Percentiles rank a stretch among this genome's conserved stretches.
These are phyloP conservation scores for Tritrichomonas foetus DNA, from an alignment of 208 protist genomes.

Conservation along the genomic window DNA sequence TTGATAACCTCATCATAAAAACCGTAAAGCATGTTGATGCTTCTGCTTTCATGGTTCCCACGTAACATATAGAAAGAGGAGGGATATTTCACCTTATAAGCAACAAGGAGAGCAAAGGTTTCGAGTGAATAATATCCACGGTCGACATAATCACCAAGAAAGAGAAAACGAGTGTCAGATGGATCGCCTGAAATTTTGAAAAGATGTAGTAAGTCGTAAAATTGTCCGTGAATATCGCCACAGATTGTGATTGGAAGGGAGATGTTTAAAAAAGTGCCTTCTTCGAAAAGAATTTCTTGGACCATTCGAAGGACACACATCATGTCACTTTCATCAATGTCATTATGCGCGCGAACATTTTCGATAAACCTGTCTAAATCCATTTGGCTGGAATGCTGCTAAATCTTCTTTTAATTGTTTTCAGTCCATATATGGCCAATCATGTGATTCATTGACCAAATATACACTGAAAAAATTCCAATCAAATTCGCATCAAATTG, in stretches of 20 bases:
- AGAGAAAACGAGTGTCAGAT: conserved; percentile 46
- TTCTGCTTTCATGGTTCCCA: conserved; percentile 82
- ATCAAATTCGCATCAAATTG: too few species aligned
- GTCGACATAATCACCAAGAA: conserved; percentile 57
- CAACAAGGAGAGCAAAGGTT: conserved; percentile 46
- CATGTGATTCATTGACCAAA: too few species aligned
- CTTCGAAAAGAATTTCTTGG: not conserved
- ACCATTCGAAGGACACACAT: not conserved
- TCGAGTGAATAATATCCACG: conserved; percentile 51
- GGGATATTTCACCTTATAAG: conserved; percentile 63
- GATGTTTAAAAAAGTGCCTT: conserved; percentile 27
- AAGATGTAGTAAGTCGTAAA: conserved; percentile 51
- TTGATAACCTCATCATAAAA: conserved; percentile 89
- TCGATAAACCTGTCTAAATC: not conserved
- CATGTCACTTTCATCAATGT: not conserved
- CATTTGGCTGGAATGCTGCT: too few species aligned
- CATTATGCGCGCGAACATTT: not conserved
- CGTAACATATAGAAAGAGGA: conserved; percentile 79
- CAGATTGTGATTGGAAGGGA: conserved; percentile 43
- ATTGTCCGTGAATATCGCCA: conserved; percentile 57
- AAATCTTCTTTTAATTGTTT: too few species aligned
- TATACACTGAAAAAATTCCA: too few species aligned
- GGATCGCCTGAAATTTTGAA: conserved; percentile 49
- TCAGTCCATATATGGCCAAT: too few species aligned
- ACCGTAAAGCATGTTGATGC: conserved; percentile 89